Percentiles rank a stretch among this genome's conserved stretches.
Evolutionary conservation across 441 rosid species (phyloP).

Genomic region (Raphanus hybrid): DNA sequence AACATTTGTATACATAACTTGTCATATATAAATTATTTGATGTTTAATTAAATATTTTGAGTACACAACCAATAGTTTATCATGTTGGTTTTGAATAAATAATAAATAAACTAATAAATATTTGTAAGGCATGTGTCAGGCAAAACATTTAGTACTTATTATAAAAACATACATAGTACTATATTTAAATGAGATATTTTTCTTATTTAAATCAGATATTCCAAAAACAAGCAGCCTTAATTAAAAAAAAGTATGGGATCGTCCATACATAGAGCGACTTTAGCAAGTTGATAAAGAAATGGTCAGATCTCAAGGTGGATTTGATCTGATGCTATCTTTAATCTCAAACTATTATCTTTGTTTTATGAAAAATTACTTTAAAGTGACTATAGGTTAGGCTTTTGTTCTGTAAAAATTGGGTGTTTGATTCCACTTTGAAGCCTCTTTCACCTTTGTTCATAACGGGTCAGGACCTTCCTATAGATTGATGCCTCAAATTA

Average conservation of each 20-base stretch:
- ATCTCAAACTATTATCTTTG: slow-evolving; percentile 25
- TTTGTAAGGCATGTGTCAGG: too few species aligned
- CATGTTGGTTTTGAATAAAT: too few species aligned
- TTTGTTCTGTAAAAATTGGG: slow-evolving; percentile 41
- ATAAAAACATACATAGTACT: too few species aligned
- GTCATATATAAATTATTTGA: too few species aligned
- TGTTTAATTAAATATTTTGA: too few species aligned
- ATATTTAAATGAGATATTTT: too few species aligned
- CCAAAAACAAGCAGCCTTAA: background rate
- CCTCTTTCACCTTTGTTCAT: slow-evolving; percentile 38
- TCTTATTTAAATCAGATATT: too few species aligned
- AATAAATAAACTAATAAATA: too few species aligned
- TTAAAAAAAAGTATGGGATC: too few species aligned
- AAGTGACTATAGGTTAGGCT: slow-evolving; percentile 31
- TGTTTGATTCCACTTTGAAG: slow-evolving; percentile 38
- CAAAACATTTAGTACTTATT: too few species aligned
- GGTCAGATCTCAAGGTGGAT: slow-evolving; percentile 46
- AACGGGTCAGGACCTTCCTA: slow-evolving; percentile 17
- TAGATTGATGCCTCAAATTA: slow-evolving; percentile 34
- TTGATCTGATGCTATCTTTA: slow-evolving; percentile 44
- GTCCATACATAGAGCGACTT: slow-evolving; percentile 23
- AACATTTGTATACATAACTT: too few species aligned
- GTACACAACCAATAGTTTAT: too few species aligned
- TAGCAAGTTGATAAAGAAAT: slow-evolving; percentile 41
- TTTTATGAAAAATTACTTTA: background rate